A percentile compares a stretch with the other conserved stretches of the same genome.
Evolutionary conservation across 805 yeast species (phyloP).

Genomic region (Candida nemodendra): DNA sequence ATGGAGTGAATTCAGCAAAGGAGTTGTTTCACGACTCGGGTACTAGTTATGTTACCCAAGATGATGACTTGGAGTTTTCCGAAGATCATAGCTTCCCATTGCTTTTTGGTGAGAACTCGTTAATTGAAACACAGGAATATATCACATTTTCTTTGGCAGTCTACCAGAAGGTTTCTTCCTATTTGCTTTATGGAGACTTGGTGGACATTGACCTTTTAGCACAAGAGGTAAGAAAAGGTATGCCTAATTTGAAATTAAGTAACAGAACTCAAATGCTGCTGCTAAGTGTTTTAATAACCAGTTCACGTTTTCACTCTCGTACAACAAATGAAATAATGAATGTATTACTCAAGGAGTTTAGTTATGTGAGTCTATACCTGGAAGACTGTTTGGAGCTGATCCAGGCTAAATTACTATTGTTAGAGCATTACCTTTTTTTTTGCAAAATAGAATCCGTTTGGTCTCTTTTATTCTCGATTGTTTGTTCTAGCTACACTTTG

Average conservation of each 20-base stretch:
- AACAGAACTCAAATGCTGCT: constrained; percentile 2
- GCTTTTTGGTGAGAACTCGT: constrained; percentile 5
- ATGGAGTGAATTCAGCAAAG: constrained; percentile 3
- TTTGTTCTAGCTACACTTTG: neutral
- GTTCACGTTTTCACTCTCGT: neutral
- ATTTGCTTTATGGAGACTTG: neutral
- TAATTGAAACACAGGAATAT: constrained; percentile 3
- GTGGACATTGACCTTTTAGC: constrained; percentile 1
- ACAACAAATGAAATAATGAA: neutral
- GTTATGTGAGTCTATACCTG: constrained; percentile 1
- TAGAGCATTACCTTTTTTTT: constrained; percentile 4
- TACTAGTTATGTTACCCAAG: too few species aligned
- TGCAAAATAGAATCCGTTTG: constrained; percentile 6
- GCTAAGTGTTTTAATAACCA: constrained; percentile 7
- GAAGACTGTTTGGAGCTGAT: constrained; percentile 8
- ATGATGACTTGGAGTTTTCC: too few species aligned
- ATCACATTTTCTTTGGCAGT: constrained; percentile 1
- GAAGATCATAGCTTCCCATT: too few species aligned
- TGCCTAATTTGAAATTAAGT: constrained; percentile 1
- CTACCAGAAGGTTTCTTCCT: neutral
- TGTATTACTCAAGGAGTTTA: constrained; percentile 3
- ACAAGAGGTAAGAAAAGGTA: neutral
- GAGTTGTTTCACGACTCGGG: constrained; percentile 2
- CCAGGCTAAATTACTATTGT: constrained; percentile 7
- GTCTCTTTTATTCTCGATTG: constrained; percentile 7